A percentile compares a stretch with the other conserved stretches of the same genome.
phyloP scores from a whole-genome alignment of 2,329 filamentous ascomycete species.

The Fusarium sp. region DNA sequence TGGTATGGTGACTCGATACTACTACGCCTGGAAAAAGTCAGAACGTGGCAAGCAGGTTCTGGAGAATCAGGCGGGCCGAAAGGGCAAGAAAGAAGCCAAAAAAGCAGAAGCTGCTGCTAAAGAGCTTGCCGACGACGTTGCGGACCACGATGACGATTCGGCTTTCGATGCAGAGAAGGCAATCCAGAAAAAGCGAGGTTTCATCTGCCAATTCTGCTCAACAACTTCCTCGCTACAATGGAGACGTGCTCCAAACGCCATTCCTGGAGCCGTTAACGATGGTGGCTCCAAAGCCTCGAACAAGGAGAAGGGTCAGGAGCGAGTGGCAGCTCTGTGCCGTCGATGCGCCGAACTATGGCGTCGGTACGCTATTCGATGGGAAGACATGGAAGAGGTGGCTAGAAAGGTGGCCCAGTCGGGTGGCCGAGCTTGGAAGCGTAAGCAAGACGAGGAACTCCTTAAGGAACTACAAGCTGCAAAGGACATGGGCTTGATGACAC shows the following conservation, averaged over 20 bases:
- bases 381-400: constrained; percentile 89
- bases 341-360: constrained; percentile 95
- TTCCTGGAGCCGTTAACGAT: constrained; percentile 78
- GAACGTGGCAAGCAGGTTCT: constrained; percentile 87
- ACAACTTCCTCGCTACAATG: constrained; percentile 87
- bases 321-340: constrained; percentile 86
- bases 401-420: constrained; percentile 87
- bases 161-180: constrained; percentile 95
- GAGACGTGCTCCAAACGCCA: constrained; percentile 86
- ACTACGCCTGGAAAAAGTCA: constrained; percentile 99
- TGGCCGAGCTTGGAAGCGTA: constrained; percentile 86
- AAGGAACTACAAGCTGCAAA: constrained; percentile 78
- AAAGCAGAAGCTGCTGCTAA: constrained; percentile 77
- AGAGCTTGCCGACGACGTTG: constrained; percentile 91
- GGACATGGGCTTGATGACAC: constrained; percentile 64
- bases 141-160: constrained; percentile 92
- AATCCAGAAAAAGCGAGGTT: constrained; percentile 79
- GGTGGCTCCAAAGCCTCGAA: constrained; percentile 67
- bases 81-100: constrained; percentile 89
- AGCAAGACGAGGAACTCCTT: constrained; percentile 90
- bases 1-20: constrained; percentile 87
- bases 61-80: constrained; percentile 88
- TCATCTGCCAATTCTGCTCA: constrained; percentile 94
- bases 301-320: constrained; percentile 82
- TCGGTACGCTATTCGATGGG: constrained; percentile 95